These are phyloP conservation scores for Aspergillus sparsus DNA, from an alignment of 495 filamentous ascomycete species.

Conservation along the genomic window DNA sequence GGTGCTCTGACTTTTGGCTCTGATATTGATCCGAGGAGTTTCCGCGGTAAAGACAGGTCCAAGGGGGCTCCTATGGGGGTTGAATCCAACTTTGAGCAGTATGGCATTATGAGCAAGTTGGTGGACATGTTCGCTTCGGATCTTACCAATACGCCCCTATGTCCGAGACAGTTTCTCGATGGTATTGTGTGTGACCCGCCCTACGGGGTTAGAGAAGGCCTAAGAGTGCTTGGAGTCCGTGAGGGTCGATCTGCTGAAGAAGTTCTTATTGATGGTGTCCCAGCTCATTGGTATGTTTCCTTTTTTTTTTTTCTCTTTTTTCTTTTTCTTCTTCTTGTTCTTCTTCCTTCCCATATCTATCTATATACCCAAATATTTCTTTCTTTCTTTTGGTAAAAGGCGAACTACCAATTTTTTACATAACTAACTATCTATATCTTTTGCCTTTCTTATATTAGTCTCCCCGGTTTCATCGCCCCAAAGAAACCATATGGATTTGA, in stretches of 20 bases:
- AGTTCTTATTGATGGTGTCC: constrained; percentile 67
- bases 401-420: neutral
- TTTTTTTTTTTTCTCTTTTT: neutral
- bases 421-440: constrained; percentile 19
- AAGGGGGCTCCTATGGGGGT: constrained; percentile 53
- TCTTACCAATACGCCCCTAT: constrained; percentile 82
- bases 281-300: constrained; percentile 64
- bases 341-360: too few species aligned
- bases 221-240: constrained; percentile 79
- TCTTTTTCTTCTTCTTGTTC: neutral
- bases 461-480: constrained; percentile 79
- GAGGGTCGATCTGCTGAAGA: constrained; percentile 63
- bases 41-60: constrained; percentile 66
- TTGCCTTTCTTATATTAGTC: constrained; percentile 43
- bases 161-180: constrained; percentile 64
- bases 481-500: constrained; percentile 90
- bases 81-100: constrained; percentile 79
- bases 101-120: constrained; percentile 63
- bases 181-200: constrained; percentile 96
- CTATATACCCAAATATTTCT: too few species aligned
- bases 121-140: constrained; percentile 82
- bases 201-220: constrained; percentile 93
- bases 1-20: constrained; percentile 78
- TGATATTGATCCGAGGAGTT: constrained; percentile 89
- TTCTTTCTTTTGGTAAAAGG: too few species aligned